Percentiles rank a stretch among this genome's conserved stretches.
Conservation (phyloP, 2,329 filamentous ascomycete species). For the Colletotrichum navitas region DNA sequence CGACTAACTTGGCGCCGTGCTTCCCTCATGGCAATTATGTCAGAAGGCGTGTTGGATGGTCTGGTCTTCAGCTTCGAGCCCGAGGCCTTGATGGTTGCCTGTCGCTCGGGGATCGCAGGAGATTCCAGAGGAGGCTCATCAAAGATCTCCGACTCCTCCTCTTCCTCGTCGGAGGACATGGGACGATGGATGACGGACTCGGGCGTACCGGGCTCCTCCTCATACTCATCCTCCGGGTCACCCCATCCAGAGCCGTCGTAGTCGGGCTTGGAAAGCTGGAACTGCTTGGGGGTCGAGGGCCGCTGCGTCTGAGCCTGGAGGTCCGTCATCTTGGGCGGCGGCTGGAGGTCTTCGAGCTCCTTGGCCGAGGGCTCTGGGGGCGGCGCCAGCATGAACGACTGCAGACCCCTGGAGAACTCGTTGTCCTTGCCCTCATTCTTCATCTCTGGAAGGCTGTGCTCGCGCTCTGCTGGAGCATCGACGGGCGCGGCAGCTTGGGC, state of each 20-base stretch:
- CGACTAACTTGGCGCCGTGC: constrained; percentile 87
- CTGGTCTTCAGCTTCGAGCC: constrained; percentile 90
- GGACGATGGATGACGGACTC: constrained; percentile 91
- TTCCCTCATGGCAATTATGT: constrained; percentile 87
- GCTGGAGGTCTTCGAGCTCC: constrained; percentile 45
- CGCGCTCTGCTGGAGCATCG: constrained; percentile 48
- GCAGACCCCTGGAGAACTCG: constrained; percentile 59
- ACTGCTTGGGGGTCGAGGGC: constrained; percentile 63
- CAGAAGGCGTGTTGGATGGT: constrained; percentile 87
- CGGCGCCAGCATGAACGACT: constrained; percentile 62
- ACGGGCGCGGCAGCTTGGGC: constrained; percentile 44
- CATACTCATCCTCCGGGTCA: constrained; percentile 65
- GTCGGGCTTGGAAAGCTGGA: constrained; percentile 69
- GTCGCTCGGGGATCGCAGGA: constrained; percentile 80
- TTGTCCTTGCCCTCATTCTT: constrained; percentile 47
- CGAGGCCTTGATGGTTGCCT: constrained; percentile 90
- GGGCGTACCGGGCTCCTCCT: constrained; percentile 78
- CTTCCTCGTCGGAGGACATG: constrained; percentile 57
- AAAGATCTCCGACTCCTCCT: constrained; percentile 52
- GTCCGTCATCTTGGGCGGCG: constrained; percentile 52
- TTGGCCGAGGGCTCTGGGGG: constrained; percentile 53
- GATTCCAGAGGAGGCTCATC: constrained; percentile 63
- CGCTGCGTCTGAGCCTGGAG: constrained; percentile 55
- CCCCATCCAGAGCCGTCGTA: constrained; percentile 75
- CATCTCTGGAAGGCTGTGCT: constrained; percentile 28